phyloP scores from a whole-genome alignment of 352 stramenopile species.

The Aphanomyces stellatus region DNA sequence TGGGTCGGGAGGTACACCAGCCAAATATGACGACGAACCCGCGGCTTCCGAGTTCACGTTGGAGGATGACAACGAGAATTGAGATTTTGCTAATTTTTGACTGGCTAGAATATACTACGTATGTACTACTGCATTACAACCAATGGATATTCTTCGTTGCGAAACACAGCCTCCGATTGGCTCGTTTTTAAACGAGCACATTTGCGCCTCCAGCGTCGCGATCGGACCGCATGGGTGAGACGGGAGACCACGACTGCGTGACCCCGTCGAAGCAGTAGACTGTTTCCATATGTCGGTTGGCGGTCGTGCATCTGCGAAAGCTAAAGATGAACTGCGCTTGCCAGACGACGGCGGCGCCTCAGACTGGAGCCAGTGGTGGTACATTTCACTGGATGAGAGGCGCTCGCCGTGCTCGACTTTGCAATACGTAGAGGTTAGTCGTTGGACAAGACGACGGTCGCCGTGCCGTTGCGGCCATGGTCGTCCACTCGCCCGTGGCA shows the following conservation, averaged over 20 bases:
- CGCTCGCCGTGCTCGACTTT: constrained; percentile 53
- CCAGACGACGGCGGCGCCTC: constrained; percentile 45
- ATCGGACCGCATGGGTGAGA: constrained; percentile 33
- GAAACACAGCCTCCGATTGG: too few species aligned
- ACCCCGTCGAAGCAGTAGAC: constrained; percentile 60
- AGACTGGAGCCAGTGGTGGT: constrained; percentile 43
- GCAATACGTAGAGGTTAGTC: constrained; percentile 45
- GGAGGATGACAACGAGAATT: constrained; percentile 14
- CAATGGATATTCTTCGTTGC: too few species aligned
- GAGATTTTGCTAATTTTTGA: too few species aligned
- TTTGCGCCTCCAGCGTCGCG: too few species aligned
- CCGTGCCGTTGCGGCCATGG: constrained; percentile 60
- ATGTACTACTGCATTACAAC: too few species aligned
- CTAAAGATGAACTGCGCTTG: constrained; percentile 57
- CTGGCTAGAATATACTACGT: too few species aligned
- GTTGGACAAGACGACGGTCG: constrained; percentile 32
- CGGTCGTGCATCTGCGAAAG: constrained; percentile 63
- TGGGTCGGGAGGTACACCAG: too few species aligned
- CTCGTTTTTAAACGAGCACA: too few species aligned
- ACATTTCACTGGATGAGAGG: constrained; percentile 50
- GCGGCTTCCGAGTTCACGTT: constrained; percentile 13
- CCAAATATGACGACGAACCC: background rate
- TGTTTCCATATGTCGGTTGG: constrained; percentile 59
- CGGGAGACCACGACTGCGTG: constrained; percentile 46
- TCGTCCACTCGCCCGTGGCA: constrained; percentile 36